Conservation (phyloP, 2,329 filamentous ascomycete species). For the Orbilia ellipsospora region DNA sequence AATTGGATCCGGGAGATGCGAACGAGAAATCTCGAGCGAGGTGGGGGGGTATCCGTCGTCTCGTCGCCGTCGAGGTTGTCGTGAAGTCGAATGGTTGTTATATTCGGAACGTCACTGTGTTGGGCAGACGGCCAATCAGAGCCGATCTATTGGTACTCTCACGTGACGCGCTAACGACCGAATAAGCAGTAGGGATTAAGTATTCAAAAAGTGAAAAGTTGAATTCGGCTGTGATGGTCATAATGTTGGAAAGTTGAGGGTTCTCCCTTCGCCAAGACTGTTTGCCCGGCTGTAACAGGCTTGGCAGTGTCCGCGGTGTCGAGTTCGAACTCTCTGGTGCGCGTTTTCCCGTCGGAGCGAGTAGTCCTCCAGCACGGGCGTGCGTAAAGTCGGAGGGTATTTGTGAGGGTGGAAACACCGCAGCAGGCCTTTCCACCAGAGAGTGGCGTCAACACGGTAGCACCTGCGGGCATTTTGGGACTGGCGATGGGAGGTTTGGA, state of each 20-base stretch:
- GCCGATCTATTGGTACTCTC: constrained; percentile 17
- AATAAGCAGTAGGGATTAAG: not conserved
- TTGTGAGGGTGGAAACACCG: constrained; percentile 55
- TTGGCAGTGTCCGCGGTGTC: constrained; percentile 53
- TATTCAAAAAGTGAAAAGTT: constrained; percentile 4
- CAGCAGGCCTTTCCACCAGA: constrained; percentile 55
- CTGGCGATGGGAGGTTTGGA: constrained; percentile 47
- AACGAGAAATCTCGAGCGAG: not conserved
- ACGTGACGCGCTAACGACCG: not conserved
- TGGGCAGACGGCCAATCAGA: constrained; percentile 44
- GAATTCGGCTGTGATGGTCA: constrained; percentile 54
- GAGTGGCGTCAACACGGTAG: constrained; percentile 56
- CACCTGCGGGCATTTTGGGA: constrained; percentile 53
- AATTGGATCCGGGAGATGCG: not conserved
- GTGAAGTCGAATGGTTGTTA: constrained; percentile 32
- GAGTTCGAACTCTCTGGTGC: constrained; percentile 56
- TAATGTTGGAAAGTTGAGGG: constrained; percentile 51
- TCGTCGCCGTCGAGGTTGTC: constrained; percentile 3
- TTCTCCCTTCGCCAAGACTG: constrained; percentile 55
- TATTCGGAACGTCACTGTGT: constrained; percentile 41
- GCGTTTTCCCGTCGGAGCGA: constrained; percentile 52
- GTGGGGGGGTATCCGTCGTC: not conserved
- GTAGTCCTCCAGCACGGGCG: constrained; percentile 52
- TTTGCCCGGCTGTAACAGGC: constrained; percentile 24
- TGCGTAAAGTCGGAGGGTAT: constrained; percentile 55